Evolutionary conservation across 2,329 filamentous ascomycete genomes (phyloP), one percentile per base, ranked within the genome.

Genomic region (Nigrospora oryzae): DNA sequence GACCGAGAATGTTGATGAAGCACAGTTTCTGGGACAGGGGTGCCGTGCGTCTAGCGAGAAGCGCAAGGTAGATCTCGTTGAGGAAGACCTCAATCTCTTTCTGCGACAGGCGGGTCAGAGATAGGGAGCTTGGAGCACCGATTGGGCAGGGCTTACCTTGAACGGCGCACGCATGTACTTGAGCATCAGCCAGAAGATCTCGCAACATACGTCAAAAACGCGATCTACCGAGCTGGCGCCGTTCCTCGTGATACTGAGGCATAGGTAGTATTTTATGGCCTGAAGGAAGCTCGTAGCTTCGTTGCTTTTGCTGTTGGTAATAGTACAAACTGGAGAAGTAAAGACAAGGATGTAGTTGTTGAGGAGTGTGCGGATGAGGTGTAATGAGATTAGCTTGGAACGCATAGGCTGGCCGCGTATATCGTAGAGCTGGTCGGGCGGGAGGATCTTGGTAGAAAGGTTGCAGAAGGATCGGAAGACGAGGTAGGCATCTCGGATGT

Each of bases 391-490:
- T 42, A 98, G 75, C 66, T 98, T 98, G 3, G 91, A 96, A 49
- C 93, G 84, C 91, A 98, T 98, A 34, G 91, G 88, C 59, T 96
- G 90, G 15, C 90, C 91, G 45, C 89, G 89, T 42, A 95, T 70
- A 58, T 98, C 93, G 57, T 91, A 89, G 16, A 95, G 81, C 63
- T 97, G 90, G 50, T 98, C 93, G 3, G 89, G 82, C 10, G 87
- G 81, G 23, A 98, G 73, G 36, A 89, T 72, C 63, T 98, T 98
- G 50, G 91, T 96, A 47, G 91, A 96, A 38, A 98, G 73, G 65
- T 96, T 95, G 74, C 94, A 98, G 69, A 98, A 93, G 3, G 93
- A 95, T 31, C 93, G 81, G 69, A 98, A 97, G 38, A 98, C 89
- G 17, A 98, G 78, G 64, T 97, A 98, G 11, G 93, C 90, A 67